Evolutionary conservation across 148 eudicot genomes (phyloP).

Genomic region (Vaccinium vitisidaea): DNA sequence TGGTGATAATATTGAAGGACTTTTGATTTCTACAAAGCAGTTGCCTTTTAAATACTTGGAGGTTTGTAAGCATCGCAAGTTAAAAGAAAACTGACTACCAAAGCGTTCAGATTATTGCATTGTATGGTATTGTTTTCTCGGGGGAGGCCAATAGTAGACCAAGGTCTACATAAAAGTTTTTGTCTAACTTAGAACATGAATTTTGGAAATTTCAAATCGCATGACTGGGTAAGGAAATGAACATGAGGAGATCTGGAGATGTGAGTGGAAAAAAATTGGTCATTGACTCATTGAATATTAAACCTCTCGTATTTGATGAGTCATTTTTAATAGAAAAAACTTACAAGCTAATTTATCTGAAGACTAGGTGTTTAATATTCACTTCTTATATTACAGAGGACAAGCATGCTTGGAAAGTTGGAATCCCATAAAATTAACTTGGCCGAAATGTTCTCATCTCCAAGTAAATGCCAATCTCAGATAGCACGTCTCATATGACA

Average conservation of each 20-base stretch:
- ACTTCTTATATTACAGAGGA: background rate
- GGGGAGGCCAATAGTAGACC: background rate
- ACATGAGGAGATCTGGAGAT: background rate
- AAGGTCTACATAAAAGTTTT: background rate
- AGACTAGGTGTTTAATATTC: background rate
- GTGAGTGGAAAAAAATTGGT: background rate
- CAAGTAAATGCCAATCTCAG: background rate
- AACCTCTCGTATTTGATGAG: background rate
- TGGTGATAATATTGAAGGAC: slow-evolving; percentile 64
- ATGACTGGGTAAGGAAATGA: background rate
- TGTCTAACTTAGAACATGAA: background rate
- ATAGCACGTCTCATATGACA: background rate
- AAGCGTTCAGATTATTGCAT: background rate
- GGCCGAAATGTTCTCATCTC: background rate
- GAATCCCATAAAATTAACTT: background rate
- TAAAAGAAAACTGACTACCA: background rate
- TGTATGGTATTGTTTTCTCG: background rate
- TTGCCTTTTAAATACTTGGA: slow-evolving; percentile 65
- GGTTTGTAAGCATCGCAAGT: slow-evolving; percentile 34
- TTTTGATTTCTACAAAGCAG: slow-evolving; percentile 56
- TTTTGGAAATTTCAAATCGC: background rate
- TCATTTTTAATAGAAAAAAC: background rate
- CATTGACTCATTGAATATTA: background rate
- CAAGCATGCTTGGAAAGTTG: too few relatives aligned
- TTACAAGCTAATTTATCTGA: background rate